A percentile compares a stretch with the other conserved stretches of the same genome.
These are phyloP conservation scores for Vaccinium macrocarpon DNA, from an alignment of 148 eudicot species.

Conservation along the genomic window DNA sequence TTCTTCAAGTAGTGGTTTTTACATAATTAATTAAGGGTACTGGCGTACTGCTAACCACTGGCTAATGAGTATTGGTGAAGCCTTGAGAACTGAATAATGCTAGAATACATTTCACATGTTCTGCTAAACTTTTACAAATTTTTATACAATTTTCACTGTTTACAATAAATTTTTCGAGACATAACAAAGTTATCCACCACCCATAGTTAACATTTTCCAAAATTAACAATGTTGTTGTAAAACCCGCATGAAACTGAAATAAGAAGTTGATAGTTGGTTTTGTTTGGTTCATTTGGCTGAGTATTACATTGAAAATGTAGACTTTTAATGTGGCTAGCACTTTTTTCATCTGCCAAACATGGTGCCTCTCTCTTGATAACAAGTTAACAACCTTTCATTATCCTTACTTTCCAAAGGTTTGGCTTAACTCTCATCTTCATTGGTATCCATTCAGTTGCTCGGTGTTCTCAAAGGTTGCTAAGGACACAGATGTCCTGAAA, in stretches of 20 bases:
- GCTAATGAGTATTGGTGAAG: too few relatives aligned
- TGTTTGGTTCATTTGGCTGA: background rate
- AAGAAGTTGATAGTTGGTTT: background rate
- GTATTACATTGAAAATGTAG: background rate
- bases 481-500: slow-evolving; percentile 1
- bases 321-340: background rate
- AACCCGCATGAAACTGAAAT: background rate
- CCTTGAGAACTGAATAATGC: too few relatives aligned
- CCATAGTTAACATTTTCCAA: too few relatives aligned
- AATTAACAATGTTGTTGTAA: background rate
- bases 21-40: too few relatives aligned
- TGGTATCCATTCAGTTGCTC: background rate
- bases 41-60: too few relatives aligned
- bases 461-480: background rate
- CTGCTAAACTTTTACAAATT: background rate
- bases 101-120: background rate
- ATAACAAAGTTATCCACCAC: too few relatives aligned
- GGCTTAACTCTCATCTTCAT: background rate
- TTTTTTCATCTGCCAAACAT: background rate
- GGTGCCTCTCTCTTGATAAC: background rate
- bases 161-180: too few relatives aligned
- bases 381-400: background rate
- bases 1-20: background rate
- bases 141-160: too few relatives aligned
- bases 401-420: background rate